Percentiles rank a stretch among this genome's conserved stretches.
Conservation (phyloP, 2,329 filamentous ascomycete species). For the Apiospora malaysiana region DNA sequence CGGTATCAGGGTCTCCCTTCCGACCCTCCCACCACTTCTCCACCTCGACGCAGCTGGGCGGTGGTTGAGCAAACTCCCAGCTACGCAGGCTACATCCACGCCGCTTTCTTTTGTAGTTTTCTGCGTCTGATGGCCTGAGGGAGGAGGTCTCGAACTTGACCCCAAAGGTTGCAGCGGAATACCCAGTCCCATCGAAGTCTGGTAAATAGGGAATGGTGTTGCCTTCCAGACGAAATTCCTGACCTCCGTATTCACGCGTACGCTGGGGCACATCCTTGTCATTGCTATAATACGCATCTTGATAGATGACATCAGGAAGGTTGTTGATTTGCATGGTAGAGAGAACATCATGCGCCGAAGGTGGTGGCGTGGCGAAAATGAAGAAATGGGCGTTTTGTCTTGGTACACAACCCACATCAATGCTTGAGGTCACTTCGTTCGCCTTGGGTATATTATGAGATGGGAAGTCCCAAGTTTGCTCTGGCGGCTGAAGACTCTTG, state of each 20-base stretch:
- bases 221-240: constrained; percentile 80
- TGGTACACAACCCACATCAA: constrained; percentile 35
- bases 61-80: constrained; percentile 78
- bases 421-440: constrained; percentile 40
- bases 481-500: constrained; percentile 26
- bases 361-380: constrained; percentile 40
- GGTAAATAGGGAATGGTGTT: constrained; percentile 80
- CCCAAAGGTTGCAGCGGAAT: constrained; percentile 61
- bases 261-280: constrained; percentile 82
- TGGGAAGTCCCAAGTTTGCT: constrained; percentile 16
- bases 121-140: constrained; percentile 58
- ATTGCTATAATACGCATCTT: constrained; percentile 84
- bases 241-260: constrained; percentile 82
- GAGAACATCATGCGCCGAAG: constrained; percentile 50
- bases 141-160: constrained; percentile 51
- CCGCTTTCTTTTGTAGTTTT: constrained; percentile 57
- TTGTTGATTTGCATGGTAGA: constrained; percentile 62
- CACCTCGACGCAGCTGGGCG: constrained; percentile 76
- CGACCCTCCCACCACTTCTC: constrained; percentile 66
- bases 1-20: constrained; percentile 29
- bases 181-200: constrained; percentile 71
- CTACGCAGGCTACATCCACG: constrained; percentile 65
- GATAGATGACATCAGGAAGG: constrained; percentile 76
- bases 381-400: constrained; percentile 37
- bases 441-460: not conserved